phyloP scores from a whole-genome alignment of 768 basidiomycete species.

The Boletus sp. region DNA sequence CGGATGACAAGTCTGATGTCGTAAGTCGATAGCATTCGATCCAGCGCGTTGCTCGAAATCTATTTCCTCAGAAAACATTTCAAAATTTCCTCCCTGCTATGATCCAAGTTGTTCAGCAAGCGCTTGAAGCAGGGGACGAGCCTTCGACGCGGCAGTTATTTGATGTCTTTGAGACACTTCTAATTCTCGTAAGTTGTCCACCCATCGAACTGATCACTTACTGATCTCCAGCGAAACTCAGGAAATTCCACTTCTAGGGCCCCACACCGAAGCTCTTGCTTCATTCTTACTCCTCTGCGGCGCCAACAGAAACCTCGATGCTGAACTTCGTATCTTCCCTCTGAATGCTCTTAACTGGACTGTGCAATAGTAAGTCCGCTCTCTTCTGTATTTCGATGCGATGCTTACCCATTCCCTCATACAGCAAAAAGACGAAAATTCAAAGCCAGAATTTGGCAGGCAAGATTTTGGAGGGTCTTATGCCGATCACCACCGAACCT shows the following conservation, averaged over 20 bases:
- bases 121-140: conserved; percentile 77
- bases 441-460: conserved; percentile 81
- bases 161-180: conserved; percentile 92
- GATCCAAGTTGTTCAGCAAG: conserved; percentile 84
- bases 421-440: conserved; percentile 93
- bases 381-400: neutral
- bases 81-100: conserved; percentile 84
- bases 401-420: conserved; percentile 2
- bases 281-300: conserved; percentile 86
- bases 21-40: conserved; percentile 43
- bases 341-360: conserved; percentile 96
- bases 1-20: conserved; percentile 82
- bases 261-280: conserved; percentile 82
- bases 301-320: conserved; percentile 69
- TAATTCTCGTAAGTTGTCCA: conserved; percentile 68
- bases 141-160: conserved; percentile 83
- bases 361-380: conserved; percentile 76
- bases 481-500: conserved; percentile 91
- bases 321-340: conserved; percentile 82
- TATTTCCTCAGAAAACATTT: conserved; percentile 64
- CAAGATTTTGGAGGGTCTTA: conserved; percentile 83
- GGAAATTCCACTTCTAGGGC: conserved; percentile 93
- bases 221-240: conserved; percentile 29
- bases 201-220: neutral
- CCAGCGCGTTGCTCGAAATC: neutral